phyloP scores from a whole-genome alignment of 1,284 basidiomycete genomes.

The Irpex lacteus region DNA sequence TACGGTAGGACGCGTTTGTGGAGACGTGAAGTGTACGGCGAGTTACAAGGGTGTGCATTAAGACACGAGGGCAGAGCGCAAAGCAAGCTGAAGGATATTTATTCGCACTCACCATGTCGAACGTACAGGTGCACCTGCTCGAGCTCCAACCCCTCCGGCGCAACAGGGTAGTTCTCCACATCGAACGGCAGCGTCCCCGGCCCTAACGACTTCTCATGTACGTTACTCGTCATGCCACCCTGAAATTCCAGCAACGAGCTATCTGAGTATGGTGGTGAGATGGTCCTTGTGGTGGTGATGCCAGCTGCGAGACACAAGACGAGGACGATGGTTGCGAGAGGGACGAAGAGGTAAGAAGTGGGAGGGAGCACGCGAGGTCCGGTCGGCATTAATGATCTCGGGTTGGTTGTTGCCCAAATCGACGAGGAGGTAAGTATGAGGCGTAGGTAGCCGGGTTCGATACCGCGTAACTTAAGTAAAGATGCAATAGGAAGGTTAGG shows the following conservation, averaged over 20 bases:
- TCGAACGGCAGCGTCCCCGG: conserved; percentile 42
- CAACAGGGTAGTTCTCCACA: conserved; percentile 55
- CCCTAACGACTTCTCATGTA: conserved; percentile 1
- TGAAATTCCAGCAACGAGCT: background rate
- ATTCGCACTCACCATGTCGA: conserved; percentile 59
- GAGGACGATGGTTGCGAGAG: background rate
- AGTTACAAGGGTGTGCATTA: background rate
- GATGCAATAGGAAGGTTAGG: too few species aligned
- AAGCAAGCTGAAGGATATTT: background rate
- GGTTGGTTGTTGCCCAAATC: background rate
- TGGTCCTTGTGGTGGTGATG: background rate
- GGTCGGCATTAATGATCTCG: background rate
- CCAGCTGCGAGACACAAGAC: background rate
- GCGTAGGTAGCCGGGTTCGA: too few species aligned
- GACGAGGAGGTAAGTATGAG: too few species aligned
- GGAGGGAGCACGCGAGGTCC: background rate
- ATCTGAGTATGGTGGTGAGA: background rate
- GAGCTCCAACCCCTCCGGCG: conserved; percentile 53
- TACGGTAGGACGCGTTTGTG: background rate
- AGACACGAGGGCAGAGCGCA: background rate
- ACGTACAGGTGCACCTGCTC: conserved; percentile 75
- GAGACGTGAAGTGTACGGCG: background rate
- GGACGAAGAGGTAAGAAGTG: background rate
- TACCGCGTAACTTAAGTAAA: too few species aligned
- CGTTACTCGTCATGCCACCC: background rate